phyloP scores from a whole-genome alignment of 176 grass and related monocot species.

The Tillandsia fasciculata region DNA sequence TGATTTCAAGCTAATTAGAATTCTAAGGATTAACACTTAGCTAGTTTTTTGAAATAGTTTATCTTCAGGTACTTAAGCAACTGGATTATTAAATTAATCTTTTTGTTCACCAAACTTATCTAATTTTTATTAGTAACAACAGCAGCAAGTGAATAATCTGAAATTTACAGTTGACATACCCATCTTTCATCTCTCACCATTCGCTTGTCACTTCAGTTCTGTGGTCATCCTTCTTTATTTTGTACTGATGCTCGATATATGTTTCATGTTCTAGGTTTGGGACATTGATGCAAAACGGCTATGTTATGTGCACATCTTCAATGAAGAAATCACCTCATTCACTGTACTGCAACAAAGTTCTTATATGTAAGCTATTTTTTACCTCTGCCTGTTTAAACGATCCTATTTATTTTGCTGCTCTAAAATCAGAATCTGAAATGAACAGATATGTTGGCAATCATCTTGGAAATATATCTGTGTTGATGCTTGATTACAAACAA shows the following conservation, averaged over 20 bases:
- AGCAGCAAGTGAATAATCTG: background rate
- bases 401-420: background rate
- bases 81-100: no score
- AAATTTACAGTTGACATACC: background rate
- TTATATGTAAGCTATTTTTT: conserved; percentile 42
- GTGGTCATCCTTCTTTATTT: background rate
- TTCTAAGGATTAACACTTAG: no score
- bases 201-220: background rate
- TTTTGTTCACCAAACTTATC: no score
- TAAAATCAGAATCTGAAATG: background rate
- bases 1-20: no score
- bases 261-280: conserved; percentile 44
- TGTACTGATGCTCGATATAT: conserved; percentile 13
- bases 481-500: conserved; percentile 61
- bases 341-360: conserved; percentile 49
- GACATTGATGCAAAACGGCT: conserved; percentile 58
- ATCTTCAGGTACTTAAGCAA: no score
- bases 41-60: no score
- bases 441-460: conserved; percentile 65
- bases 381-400: background rate
- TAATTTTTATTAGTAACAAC: no score
- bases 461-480: conserved; percentile 48
- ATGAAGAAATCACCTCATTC: conserved; percentile 58
- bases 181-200: background rate
- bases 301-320: conserved; percentile 38